Evolutionary conservation across 225 moss, liverwort and hornwort species (phyloP), one percentile per base, ranked within the genome.

Genomic region (Polytrichum commune): DNA sequence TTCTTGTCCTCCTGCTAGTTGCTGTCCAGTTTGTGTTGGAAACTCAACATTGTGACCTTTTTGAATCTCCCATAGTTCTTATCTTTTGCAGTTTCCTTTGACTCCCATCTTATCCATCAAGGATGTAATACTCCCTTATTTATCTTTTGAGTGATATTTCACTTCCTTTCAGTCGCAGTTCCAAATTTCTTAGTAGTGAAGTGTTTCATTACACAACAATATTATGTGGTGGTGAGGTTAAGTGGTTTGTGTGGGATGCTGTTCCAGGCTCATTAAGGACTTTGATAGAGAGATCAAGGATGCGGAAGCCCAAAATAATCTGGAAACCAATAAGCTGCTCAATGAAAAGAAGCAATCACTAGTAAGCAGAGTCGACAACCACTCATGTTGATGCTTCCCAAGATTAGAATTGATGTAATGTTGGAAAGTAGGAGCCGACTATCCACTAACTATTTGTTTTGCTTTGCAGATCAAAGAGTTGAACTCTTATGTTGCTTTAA

Each of bases 201-300:
- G 33, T 33, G 8, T 33, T 8, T 33, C 33, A 33, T 35, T 35
- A 35, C 35, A 35, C 9, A 35, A 33, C n/a, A 61, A 7, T 61
- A 7, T 35, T 35, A 62, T 22, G 61, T 62, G 23, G 61, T 62
- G 10, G 65, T 69, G 68, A 58, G 58, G 58, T 4, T 58, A 58
- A 58, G 58, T 20, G 1, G 6, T 20, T 22, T 20, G 8, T 35
- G 35, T 35, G 20, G 58, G 58, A 58, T 20, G 38, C 5, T 67
- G 29, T 65, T 20, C n/a, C 89, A 96, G 96, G 72, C 86, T 98
- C 66, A 98, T 98, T 27, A 98, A 94, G 75, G 92, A 98, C 64
- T 98, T 92, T 75, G 94, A 98, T 72, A 88, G 89, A 75, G 97
- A 98, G 75, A 81, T 94, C 55, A 98, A 94, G 83, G 97, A 98